Conservation (phyloP, 805 yeast species). For the Pichia occidentalis region DNA sequence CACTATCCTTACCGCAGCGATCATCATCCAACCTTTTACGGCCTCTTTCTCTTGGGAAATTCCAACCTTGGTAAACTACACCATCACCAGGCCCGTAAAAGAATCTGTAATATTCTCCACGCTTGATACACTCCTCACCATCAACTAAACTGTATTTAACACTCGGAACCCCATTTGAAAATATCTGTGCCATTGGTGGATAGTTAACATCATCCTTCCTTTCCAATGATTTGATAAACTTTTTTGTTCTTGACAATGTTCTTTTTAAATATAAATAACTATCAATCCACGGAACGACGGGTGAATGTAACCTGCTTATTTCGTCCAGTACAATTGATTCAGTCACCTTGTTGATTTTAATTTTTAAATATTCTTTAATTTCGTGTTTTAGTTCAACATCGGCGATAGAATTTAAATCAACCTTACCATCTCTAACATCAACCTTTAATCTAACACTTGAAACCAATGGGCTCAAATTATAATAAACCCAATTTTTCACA, state of each 20-base stretch:
- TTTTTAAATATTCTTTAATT: constrained; percentile 6
- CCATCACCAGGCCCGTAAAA: constrained; percentile 92
- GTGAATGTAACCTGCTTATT: constrained; percentile 13
- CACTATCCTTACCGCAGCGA: constrained; percentile 2
- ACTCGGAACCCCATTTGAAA: constrained; percentile 78
- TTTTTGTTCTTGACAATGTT: constrained; percentile 53
- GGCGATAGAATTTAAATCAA: background rate
- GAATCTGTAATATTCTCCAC: constrained; percentile 70
- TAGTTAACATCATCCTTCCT: constrained; percentile 44
- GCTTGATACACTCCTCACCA: constrained; percentile 52
- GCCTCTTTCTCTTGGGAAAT: constrained; percentile 55
- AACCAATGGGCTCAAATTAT: constrained; percentile 71
- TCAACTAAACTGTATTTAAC: constrained; percentile 72
- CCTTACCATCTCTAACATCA: constrained; percentile 5
- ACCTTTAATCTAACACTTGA: constrained; percentile 25
- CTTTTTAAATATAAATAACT: constrained; percentile 51
- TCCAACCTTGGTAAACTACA: constrained; percentile 76
- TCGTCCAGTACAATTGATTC: constrained; percentile 8
- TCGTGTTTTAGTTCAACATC: constrained; percentile 1
- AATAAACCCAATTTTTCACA: constrained; percentile 72
- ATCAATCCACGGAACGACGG: constrained; percentile 6
- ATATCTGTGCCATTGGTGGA: constrained; percentile 81
- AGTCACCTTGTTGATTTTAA: constrained; percentile 7
- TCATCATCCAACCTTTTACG: constrained; percentile 3
- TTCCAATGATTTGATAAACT: constrained; percentile 50